A percentile compares a stretch with the other conserved stretches of the same genome.
Conservation (phyloP, 495 filamentous ascomycete species). For the Choiromyces venosus region DNA sequence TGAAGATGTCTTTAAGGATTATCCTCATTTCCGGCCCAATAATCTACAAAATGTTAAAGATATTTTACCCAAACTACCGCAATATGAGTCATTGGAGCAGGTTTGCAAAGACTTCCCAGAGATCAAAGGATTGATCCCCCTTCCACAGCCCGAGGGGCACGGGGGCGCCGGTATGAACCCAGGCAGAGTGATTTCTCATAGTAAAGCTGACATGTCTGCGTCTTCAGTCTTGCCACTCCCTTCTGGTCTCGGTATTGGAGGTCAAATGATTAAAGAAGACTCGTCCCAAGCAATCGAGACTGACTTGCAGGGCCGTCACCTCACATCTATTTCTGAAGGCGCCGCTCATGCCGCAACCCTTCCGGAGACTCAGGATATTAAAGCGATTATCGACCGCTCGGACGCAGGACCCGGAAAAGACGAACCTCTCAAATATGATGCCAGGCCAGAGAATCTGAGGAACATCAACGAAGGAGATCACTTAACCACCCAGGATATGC, state of each 20-base stretch:
- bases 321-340: background rate
- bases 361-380: background rate
- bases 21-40: background rate
- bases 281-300: background rate
- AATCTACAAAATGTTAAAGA: background rate
- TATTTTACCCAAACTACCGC: background rate
- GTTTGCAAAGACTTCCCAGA: background rate
- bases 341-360: background rate
- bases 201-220: background rate
- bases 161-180: background rate
- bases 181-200: background rate
- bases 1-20: conserved; percentile 2
- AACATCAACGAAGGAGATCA: too few relatives aligned
- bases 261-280: background rate
- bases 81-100: background rate
- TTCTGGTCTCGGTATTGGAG: background rate
- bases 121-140: background rate
- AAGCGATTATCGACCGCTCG: background rate
- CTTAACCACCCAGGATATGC: too few relatives aligned
- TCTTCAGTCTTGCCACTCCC: background rate
- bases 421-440: background rate
- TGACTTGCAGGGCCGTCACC: background rate
- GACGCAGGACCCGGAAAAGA: background rate
- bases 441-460: background rate
- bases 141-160: background rate